Evolutionary conservation across 2,329 filamentous ascomycete species (phyloP).

Genomic region (Incumbomyces delicatus): DNA sequence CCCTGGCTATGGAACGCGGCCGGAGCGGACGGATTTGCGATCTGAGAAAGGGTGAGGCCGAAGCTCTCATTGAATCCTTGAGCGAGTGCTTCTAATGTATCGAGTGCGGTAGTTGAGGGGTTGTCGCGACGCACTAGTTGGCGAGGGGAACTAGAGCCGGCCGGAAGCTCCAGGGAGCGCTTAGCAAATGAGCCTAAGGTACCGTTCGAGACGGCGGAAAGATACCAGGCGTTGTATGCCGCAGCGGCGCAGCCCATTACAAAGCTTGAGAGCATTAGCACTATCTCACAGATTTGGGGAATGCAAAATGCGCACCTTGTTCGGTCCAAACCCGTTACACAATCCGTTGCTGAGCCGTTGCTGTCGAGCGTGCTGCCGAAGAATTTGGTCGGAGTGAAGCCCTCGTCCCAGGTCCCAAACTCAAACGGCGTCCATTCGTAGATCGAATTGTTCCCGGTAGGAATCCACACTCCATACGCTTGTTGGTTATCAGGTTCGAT

Average conservation of each 20-base stretch:
- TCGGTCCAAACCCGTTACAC: background rate
- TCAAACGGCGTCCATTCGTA: slow-evolving; percentile 12
- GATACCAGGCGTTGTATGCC: background rate
- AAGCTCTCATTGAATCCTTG: background rate
- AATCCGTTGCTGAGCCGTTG: slow-evolving; percentile 4
- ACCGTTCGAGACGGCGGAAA: background rate
- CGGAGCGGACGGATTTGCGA: slow-evolving; percentile 3
- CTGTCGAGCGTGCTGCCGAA: slow-evolving; percentile 9
- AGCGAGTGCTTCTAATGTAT: too few relatives aligned
- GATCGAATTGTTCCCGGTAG: slow-evolving; percentile 6
- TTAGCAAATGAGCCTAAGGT: background rate
- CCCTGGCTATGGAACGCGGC: slow-evolving; percentile 6
- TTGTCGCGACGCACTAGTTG: background rate
- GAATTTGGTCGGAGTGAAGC: slow-evolving; percentile 11
- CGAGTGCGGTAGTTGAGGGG: background rate
- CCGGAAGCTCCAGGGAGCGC: background rate
- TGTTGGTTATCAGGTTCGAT: background rate
- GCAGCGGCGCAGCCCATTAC: background rate
- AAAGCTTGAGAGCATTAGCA: slow-evolving; percentile 6
- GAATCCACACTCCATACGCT: slow-evolving; percentile 10
- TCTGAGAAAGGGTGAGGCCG: background rate
- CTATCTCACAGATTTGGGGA: slow-evolving; percentile 8
- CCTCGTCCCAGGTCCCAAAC: slow-evolving; percentile 12
- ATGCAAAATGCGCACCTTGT: slow-evolving; percentile 7
- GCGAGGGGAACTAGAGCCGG: background rate